Base-by-base conservation (phyloP, 306 rosid species). In the Vigna trinervia region DNA sequence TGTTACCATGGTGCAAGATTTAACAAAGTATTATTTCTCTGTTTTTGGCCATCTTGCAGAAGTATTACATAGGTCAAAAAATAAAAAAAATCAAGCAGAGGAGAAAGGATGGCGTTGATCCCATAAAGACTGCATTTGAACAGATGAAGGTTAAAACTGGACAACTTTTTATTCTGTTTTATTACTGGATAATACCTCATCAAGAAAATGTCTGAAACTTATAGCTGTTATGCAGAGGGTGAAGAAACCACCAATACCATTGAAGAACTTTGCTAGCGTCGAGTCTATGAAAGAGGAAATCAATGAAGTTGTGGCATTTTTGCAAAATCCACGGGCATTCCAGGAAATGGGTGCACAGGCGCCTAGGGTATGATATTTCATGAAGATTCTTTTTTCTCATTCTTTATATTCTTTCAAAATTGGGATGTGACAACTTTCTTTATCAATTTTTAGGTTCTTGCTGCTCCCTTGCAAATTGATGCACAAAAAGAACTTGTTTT, bases 281-380 rank as follows among this genome's bases (percentile, higher is more conserved):
- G 97, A 95, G 74, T 90, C 97, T 60, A 94, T 92, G 96, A 90
- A 84, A 85, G 98, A 94, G 85, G 98, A 94, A 86, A 92, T 94
- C 67, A 90, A 89, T 75, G 98, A 94, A 87, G 96, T 94, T 80
- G 97, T 94, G 78, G 83, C 93, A 71, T 94, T 94, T 88, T 89
- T 94, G 68, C 94, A 86, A 83, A 94, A 94, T 86, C 97, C 98
- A 39, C 78, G 74, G 64, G 98, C 98, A 14, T 94, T 94, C 77
- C 89, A 92, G 87, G 96, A 94, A 77, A 94, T 94, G 95, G 98
- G 98, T 80, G 98, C 97, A 1, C 88, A 86, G 78, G 96, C 98
- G 73, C 97, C 97, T 86, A 93, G 97, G 89, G 98, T 94, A 92
- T 67, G 93, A 79, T 83, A 59, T 56, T 56, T 78, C 47, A 56